A percentile compares a stretch with the other conserved stretches of the same genome.
Evolutionary conservation across 106 monocot genomes (phyloP).

Genomic region (Dendrobium catenatum): DNA sequence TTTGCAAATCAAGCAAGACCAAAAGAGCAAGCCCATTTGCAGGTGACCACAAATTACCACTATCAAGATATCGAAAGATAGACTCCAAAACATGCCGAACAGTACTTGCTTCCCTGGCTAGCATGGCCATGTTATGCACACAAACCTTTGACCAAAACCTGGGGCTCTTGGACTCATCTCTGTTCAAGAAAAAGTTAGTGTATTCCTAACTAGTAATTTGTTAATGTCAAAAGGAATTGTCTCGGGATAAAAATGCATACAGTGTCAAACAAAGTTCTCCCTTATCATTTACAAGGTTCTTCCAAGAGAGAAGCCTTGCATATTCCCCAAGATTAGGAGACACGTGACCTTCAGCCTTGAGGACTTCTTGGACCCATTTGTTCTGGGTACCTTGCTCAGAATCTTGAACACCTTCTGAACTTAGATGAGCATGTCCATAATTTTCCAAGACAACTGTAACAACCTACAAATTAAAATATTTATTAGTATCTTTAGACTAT

Average conservation of each 20-base stretch:
- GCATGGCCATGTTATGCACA: slow-evolving; percentile 78
- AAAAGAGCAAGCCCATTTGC: slow-evolving; percentile 56
- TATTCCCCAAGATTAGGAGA: slow-evolving; percentile 24
- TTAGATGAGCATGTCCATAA: slow-evolving; percentile 39
- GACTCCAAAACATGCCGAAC: slow-evolving; percentile 75
- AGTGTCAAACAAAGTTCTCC: slow-evolving; percentile 48
- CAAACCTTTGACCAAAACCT: slow-evolving; percentile 89
- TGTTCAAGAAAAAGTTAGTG: slow-evolving; percentile 13
- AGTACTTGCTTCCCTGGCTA: slow-evolving; percentile 88
- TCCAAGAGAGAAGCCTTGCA: slow-evolving; percentile 70
- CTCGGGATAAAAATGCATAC: slow-evolving; percentile 25
- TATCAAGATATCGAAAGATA: slow-evolving; percentile 81
- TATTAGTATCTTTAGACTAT: background rate
- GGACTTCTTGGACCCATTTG: slow-evolving; percentile 70
- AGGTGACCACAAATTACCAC: slow-evolving; percentile 60
- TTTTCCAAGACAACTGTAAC: slow-evolving; percentile 84
- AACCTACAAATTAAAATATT: slow-evolving; percentile 39
- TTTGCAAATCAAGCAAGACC: slow-evolving; percentile 66
- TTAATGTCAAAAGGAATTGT: slow-evolving; percentile 1
- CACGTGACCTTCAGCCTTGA: slow-evolving; percentile 58
- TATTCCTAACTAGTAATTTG: background rate
- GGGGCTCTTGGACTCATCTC: slow-evolving; percentile 63
- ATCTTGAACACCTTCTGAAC: slow-evolving; percentile 27
- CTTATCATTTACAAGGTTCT: slow-evolving; percentile 45
- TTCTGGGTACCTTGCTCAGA: slow-evolving; percentile 23